Base-by-base conservation (phyloP, 371 early-diverging fungal genomes). In the Amoeboaphelidium protococcarum region DNA sequence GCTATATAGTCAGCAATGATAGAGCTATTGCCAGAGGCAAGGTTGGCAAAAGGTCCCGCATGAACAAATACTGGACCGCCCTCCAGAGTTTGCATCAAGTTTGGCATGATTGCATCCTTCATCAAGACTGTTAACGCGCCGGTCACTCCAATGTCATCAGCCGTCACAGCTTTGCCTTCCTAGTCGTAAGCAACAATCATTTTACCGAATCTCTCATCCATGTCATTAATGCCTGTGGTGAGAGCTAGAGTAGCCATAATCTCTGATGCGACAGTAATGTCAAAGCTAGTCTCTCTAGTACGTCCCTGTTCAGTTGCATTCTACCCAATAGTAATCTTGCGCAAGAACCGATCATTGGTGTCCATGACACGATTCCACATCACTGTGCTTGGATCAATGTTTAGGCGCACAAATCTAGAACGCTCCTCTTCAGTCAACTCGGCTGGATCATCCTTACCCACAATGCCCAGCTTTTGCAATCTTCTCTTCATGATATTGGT, bases 41-140 rank as follows among this genome's bases (percentile, higher is more conserved):
- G 90, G 68, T 92, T 92, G 58, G 94, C 94, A 56, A 92, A 92
- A 1, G 94, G 94, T 13, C 94, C 94, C 20, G 94, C 91, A 53
- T 92, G 94, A 6, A 92, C 90, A 64, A 92, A 78, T n/a, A 90
- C 88, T 2, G 94, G 91, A 10, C 89, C 89, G 22, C 94, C 94
- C 61, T 59, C 94, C 19, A 92, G 66, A 0, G 94, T 89, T 61
- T 94, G 94, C 94, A 94, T 89, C 62, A 94, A 58, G 50, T 83
- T 94, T 23, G 94, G 94, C 65, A 81, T 87, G 60, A 94, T 83
- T 26, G 94, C 90, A 56, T 94, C 91, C 65, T 84, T 87, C 88
- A 94, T 85, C 50, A 94, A 66, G 25, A 90, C 91, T 1, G 91
- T 76, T 51, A 94, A 64, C 1, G 94, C 94, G 48, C 94, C 94